Conservation (phyloP, 192 early-diverging fungal genomes). For the Spinellus fusiger region DNA sequence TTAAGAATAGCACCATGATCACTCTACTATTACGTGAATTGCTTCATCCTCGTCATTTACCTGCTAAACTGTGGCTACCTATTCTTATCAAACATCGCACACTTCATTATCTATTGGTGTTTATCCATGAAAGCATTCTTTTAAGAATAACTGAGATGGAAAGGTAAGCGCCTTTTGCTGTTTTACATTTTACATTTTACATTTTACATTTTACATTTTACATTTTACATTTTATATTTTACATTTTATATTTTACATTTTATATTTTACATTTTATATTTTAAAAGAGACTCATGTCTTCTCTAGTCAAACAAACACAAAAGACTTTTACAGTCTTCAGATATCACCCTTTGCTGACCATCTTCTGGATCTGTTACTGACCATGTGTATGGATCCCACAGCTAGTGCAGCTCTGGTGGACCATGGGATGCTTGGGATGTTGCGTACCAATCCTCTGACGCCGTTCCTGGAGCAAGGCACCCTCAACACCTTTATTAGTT, state of each 20-base stretch:
- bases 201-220: too few species aligned
- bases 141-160: constrained; percentile 26
- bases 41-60: constrained; percentile 29
- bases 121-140: constrained; percentile 26
- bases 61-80: constrained; percentile 34
- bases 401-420: constrained; percentile 30
- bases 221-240: too few species aligned
- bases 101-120: constrained; percentile 28
- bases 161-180: constrained; percentile 10
- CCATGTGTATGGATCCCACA: constrained; percentile 34
- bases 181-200: too few species aligned
- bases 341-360: constrained; percentile 38
- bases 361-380: constrained; percentile 35
- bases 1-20: constrained; percentile 33
- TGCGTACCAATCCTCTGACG: constrained; percentile 37
- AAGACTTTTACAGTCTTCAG: constrained; percentile 1
- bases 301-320: background rate
- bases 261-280: too few species aligned
- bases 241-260: too few species aligned
- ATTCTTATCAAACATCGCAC: constrained; percentile 26
- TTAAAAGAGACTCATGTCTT: too few species aligned
- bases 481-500: constrained; percentile 24
- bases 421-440: constrained; percentile 31
- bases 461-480: constrained; percentile 30
- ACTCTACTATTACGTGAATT: constrained; percentile 35